A percentile compares a stretch with the other conserved stretches of the same genome.
These are phyloP conservation scores for Hura crepitans DNA, from an alignment of 441 rosid genomes.

Conservation along the genomic window DNA sequence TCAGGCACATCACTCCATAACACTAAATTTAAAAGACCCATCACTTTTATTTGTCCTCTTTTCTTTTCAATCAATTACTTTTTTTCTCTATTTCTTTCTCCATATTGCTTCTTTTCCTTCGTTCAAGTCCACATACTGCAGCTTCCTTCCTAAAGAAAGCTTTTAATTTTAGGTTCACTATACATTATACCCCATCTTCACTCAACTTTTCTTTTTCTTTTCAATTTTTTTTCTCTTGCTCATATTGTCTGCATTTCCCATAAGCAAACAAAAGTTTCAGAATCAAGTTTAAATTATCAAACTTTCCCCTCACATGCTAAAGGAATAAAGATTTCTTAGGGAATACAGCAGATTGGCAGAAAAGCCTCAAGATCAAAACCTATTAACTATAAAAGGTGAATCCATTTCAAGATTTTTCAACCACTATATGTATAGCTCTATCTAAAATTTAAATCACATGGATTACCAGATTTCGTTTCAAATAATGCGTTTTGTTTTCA, in stretches of 20 bases:
- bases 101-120: not conserved
- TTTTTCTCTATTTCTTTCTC: constrained; percentile 4
- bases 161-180: too few species aligned
- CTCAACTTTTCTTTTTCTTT: too few species aligned
- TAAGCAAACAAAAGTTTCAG: constrained; percentile 11
- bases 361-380: not conserved
- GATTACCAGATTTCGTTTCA: not conserved
- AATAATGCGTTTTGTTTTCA: not conserved
- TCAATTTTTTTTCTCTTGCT: not conserved
- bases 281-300: constrained; percentile 6
- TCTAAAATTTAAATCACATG: not conserved
- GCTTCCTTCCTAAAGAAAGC: constrained; percentile 7
- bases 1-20: constrained; percentile 17
- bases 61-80: constrained; percentile 19
- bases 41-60: constrained; percentile 22
- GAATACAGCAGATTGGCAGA: constrained; percentile 2
- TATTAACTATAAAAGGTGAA: not conserved
- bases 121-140: not conserved
- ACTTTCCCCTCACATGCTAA: constrained; percentile 19
- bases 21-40: constrained; percentile 17
- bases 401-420: not conserved
- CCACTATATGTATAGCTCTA: not conserved
- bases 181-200: too few species aligned
- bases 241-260: not conserved
- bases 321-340: not conserved